Evolutionary conservation across 2,329 filamentous ascomycete genomes (phyloP).

Genomic region (Verruconis gallopava): DNA sequence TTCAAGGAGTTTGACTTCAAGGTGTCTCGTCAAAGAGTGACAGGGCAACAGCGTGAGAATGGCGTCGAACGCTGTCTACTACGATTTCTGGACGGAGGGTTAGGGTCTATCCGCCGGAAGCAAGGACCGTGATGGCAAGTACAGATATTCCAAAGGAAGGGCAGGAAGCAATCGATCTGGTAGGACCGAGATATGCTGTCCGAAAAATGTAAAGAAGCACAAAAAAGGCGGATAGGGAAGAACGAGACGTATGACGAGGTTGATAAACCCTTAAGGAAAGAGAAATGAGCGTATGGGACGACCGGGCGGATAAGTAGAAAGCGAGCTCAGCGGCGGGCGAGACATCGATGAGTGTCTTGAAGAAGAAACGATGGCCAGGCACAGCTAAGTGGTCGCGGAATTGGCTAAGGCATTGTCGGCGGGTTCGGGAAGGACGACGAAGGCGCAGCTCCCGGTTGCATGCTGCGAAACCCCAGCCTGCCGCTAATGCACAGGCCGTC

Average conservation of each 20-base stretch:
- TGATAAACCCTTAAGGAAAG: conserved; percentile 29
- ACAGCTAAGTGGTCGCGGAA: conserved; percentile 13
- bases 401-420: no score
- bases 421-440: no score
- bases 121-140: conserved; percentile 15
- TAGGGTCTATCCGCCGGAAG: not conserved
- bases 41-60: conserved; percentile 27
- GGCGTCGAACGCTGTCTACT: conserved; percentile 27
- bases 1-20: not conserved
- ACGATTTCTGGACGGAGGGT: conserved; percentile 17
- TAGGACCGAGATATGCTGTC: conserved; percentile 4
- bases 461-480: conserved; percentile 21
- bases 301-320: conserved; percentile 27
- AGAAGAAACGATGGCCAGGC: conserved; percentile 31
- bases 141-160: conserved; percentile 24
- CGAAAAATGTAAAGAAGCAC: conserved; percentile 17
- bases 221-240: conserved; percentile 24
- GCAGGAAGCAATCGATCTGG: conserved; percentile 23
- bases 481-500: conserved; percentile 22
- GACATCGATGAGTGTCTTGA: conserved; percentile 23
- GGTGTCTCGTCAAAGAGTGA: conserved; percentile 22
- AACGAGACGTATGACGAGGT: conserved; percentile 26
- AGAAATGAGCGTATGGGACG: conserved; percentile 23
- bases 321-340: conserved; percentile 26
- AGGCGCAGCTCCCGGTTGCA: conserved; percentile 17